These are phyloP conservation scores for Emericellopsis terricola DNA, from an alignment of 495 filamentous ascomycete species.

Conservation along the genomic window DNA sequence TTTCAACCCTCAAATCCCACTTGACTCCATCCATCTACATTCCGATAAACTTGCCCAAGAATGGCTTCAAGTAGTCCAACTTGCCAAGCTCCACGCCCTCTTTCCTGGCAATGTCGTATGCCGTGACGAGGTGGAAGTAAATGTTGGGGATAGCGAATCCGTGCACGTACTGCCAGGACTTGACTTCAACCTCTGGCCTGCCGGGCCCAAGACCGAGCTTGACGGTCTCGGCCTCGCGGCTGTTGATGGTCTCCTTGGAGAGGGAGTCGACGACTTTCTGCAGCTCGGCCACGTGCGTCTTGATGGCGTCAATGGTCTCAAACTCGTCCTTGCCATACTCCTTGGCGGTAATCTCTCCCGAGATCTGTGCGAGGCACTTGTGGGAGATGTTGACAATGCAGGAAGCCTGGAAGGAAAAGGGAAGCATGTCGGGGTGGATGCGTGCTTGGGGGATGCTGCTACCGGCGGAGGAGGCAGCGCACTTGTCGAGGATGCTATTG, in stretches of 20 bases:
- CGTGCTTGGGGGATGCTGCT: conserved; percentile 2
- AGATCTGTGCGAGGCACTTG: conserved; percentile 20
- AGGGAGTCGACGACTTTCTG: conserved; percentile 14
- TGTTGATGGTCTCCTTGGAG: conserved; percentile 18
- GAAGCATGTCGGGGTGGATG: conserved; percentile 28
- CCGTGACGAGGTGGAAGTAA: conserved; percentile 36
- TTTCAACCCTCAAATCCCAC: too few relatives aligned
- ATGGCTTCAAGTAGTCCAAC: conserved; percentile 24
- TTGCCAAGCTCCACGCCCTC: conserved; percentile 41
- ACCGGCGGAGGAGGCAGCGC: conserved; percentile 9
- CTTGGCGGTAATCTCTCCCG: conserved; percentile 10
- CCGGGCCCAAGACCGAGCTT: conserved; percentile 10
- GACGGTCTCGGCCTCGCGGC: conserved; percentile 13
- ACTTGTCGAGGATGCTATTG: conserved; percentile 7
- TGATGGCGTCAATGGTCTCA: conserved; percentile 16
- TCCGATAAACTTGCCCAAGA: conserved; percentile 5
- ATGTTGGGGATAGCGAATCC: conserved; percentile 30
- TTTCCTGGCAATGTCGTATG: conserved; percentile 35
- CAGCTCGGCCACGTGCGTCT: conserved; percentile 4
- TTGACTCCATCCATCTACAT: too few relatives aligned
- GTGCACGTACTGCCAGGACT: conserved; percentile 10
- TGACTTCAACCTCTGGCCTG: background rate
- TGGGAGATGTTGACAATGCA: conserved; percentile 15
- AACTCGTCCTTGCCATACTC: conserved; percentile 16
- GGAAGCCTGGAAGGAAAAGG: conserved; percentile 23